These are phyloP conservation scores for Saccharomycopsis synnaedendra DNA, from an alignment of 805 yeast genomes.

Conservation along the genomic window DNA sequence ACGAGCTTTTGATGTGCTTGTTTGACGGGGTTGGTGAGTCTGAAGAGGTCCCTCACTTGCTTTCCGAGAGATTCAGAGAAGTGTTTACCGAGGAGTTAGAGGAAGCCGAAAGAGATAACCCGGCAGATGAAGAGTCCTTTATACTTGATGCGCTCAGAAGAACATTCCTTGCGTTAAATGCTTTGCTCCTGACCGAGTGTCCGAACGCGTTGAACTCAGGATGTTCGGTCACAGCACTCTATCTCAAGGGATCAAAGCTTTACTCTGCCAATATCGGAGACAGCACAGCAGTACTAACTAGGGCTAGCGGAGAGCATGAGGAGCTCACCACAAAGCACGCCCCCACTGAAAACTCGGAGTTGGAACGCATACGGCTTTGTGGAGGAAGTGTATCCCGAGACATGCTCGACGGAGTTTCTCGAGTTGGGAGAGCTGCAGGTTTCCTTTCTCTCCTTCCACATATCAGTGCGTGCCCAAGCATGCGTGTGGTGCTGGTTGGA, in stretches of 20 bases:
- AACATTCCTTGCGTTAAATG: conserved; percentile 69
- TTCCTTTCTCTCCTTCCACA: conserved; percentile 79
- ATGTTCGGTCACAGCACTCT: conserved; percentile 73
- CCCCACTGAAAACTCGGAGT: conserved; percentile 67
- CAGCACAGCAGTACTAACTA: conserved; percentile 67
- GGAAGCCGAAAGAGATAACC: conserved; percentile 16
- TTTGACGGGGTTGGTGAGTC: conserved; percentile 76
- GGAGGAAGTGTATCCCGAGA: conserved; percentile 90
- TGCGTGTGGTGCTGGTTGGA: conserved; percentile 46
- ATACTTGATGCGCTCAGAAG: conserved; percentile 70
- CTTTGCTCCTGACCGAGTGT: conserved; percentile 23
- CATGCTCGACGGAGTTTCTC: conserved; percentile 69
- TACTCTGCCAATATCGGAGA: conserved; percentile 91
- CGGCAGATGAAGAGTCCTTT: conserved; percentile 29
- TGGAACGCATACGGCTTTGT: conserved; percentile 77
- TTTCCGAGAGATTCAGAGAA: conserved; percentile 61
- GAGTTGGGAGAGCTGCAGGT: conserved; percentile 87
- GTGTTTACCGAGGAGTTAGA: conserved; percentile 59
- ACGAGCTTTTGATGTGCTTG: conserved; percentile 69
- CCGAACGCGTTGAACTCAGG: conserved; percentile 60
- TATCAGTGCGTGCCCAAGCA: conserved; percentile 79
- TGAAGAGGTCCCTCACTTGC: conserved; percentile 56
- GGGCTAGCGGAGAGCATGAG: conserved; percentile 71
- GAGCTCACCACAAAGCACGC: conserved; percentile 69
- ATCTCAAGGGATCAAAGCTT: conserved; percentile 56